Percentiles rank a stretch among this genome's conserved stretches.
Conservation (phyloP, 2,329 filamentous ascomycete genomes). For the Xylariaceae sp. region DNA sequence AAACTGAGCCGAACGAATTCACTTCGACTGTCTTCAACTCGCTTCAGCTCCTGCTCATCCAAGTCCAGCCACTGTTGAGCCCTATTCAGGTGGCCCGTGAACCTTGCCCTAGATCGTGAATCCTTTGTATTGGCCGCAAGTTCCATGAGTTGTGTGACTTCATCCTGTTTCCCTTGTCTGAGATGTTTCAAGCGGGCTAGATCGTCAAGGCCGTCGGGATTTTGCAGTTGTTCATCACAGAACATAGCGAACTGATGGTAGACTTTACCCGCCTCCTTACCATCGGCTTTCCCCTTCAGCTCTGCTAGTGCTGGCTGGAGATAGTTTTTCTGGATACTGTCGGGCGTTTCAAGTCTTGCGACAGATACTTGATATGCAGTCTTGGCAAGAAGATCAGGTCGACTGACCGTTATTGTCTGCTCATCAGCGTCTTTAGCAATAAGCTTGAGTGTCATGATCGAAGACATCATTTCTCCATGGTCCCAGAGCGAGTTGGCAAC, state of each 20-base stretch:
- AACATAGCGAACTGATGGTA: slow-evolving; percentile 94
- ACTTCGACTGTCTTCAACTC: slow-evolving; percentile 69
- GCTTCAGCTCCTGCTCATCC: slow-evolving; percentile 79
- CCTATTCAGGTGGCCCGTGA: slow-evolving; percentile 59
- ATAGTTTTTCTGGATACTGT: slow-evolving; percentile 82
- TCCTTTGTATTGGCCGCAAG: slow-evolving; percentile 48
- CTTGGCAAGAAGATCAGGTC: slow-evolving; percentile 76
- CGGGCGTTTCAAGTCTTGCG: slow-evolving; percentile 84
- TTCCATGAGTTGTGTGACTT: slow-evolving; percentile 67
- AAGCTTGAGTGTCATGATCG: slow-evolving; percentile 80
- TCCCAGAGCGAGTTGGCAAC: slow-evolving; percentile 90
- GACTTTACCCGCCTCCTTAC: slow-evolving; percentile 75
- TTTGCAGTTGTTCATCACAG: slow-evolving; percentile 89
- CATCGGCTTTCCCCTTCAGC: slow-evolving; percentile 61
- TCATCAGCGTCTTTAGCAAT: slow-evolving; percentile 59
- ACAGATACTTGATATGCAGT: slow-evolving; percentile 85
- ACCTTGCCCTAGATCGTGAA: slow-evolving; percentile 48
- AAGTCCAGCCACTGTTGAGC: slow-evolving; percentile 87
- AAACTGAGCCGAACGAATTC: slow-evolving; percentile 83
- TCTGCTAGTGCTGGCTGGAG: slow-evolving; percentile 79
- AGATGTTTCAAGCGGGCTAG: slow-evolving; percentile 74
- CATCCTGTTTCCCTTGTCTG: slow-evolving; percentile 72
- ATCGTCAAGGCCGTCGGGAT: slow-evolving; percentile 78
- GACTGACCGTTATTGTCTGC: slow-evolving; percentile 67
- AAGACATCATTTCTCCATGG: slow-evolving; percentile 81